Evolutionary conservation across 345 rosid species (phyloP), one percentile per base, ranked within the genome.

Genomic region (Conringia planisiliqua): DNA sequence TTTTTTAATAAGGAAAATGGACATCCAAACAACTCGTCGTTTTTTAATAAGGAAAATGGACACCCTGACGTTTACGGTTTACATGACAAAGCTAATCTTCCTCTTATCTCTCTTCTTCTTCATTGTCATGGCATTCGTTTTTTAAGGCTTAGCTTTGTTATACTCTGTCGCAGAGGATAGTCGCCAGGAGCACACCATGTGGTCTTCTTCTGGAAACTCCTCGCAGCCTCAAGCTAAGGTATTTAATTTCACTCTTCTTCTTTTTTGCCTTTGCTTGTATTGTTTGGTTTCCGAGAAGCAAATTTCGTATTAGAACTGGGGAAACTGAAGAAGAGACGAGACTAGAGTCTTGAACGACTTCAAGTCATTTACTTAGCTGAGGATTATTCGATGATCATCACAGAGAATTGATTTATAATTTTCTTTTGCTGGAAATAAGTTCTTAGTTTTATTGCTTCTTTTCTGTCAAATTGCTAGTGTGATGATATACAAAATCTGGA

Each of bases 181-280:
- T n/a, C n/a, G n/a, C n/a, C n/a, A 62, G 33, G 61, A 64, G 44
- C 47, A 8, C 4, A 52, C 30, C 17, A 70, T 76, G 80, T 76
- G 80, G 80, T 8, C 71, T 44, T 76, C 80, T 12, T 70, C 80
- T 44, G 54, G 75, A 46, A 76, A 63, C 71, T 55, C 75, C 27
- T 70, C 80, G 16, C 75, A 55, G 61, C 60, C 80, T 76, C 75
- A 70, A 46, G 60, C 75, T 46, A 76, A 46, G 75, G 75, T 76
- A 26, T 9, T 55, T 43, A 55, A 5, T 33, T 54, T 43, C 10
- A 6, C 10, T 12, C 14, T 17, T 7, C 22, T 3, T 4, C 0
- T 30, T 42, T 24, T 38, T 33, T 11, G 10, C 35, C 6, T 67
- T 51, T 0, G 51, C 17, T 32, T 30, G 18, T 32, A 1, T 11